Evolutionary conservation across 192 early-diverging fungal genomes (phyloP), one percentile per base, ranked within the genome.

Genomic region (Kickxella alabastrina): DNA sequence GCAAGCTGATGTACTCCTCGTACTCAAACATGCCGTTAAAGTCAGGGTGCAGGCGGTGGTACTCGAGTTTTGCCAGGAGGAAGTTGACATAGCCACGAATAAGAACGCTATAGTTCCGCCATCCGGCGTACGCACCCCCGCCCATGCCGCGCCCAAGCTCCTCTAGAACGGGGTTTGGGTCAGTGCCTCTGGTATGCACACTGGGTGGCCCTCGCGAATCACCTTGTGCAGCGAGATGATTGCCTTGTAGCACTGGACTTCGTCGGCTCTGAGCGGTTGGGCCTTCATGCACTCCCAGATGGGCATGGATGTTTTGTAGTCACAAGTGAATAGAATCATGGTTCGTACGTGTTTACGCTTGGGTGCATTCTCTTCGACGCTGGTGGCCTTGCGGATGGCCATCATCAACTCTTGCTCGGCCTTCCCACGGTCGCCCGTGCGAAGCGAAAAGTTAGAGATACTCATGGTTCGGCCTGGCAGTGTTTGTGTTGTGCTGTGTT

Each of bases 11-110:
- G 55, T 95, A 98, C 62, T 98, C 96, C 52, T 97, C 89, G 71
- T 98, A 98, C 59, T 97, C 92, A 80, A 98, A 98, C 48, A 79
- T 88, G 18, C 92, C 96, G 45, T 85, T 88, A 62, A 97, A 98
- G 51, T 93, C 90, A 10, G 91, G 91, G 62, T 95, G 92, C 32
- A 83, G 75, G 26, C 84, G 68, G 63, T 98, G 96, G 66, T 89
- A 98, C 48, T 93, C 85, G 43, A 98, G 82, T 75, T 98, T 98
- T 24, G 84, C 80, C 34, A 85, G 78, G 28, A 98, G 59, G 69
- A 94, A 92, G 56, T 91, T 84, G 41, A 93, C 82, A 63, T 98
- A 98, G 18, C 83, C 83, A 28, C 87, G 83, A 66, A 98, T 98
- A 28, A 98, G 81, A 23, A 64, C 76, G 29, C 85, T 85, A 63